Evolutionary conservation across 78 protist genomes (phyloP), one percentile per base, ranked within the genome.

Genomic region (Emiliania huxleyi): DNA sequence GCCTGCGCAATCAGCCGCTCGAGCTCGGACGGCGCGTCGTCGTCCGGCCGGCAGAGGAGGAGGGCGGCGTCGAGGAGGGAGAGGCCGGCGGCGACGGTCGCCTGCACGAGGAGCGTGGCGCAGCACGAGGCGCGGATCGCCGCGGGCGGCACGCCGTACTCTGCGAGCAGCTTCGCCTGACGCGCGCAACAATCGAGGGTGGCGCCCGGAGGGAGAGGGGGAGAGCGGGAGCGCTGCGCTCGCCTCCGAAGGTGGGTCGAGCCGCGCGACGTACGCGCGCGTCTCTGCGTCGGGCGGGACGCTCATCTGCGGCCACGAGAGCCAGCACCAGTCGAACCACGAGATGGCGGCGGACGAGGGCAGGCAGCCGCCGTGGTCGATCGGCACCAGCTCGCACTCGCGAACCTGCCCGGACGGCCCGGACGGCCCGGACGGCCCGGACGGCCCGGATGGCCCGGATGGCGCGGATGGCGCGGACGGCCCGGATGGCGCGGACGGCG

Each of bases 331-430:
- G 55, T 92, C 45, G 62, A 12, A 40, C 91, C 91, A 85, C 45
- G 12, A 11, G 15, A 92, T 44, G 62, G 5, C 90, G 38, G 83
- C 75, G 2, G 48, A 12, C 15, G 77, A 18, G 21, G 94, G 94
- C 21, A 92, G 81, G n/a, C 48, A 23, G 83, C 83, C 77, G 48
- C 90, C 90, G 94, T 92, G 94, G 77, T 92, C 94, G 38, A 92
- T 92, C 25, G 94, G 94, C 8, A 92, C n/a, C 21, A 92, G 90
- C 42, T 83, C 29, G 87, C 44, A 38, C 22, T 38, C 38, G 15
- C 62, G 62, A 52, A 15, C 62, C 15, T 52, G 8, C 29, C 8
- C 29, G 62, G 8, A 8, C 15, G 62, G 29, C 62, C 29, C 62
- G 62, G 29, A 8, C 62, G 62, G 8, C 29, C 62, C 62, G 29